Base-by-base conservation (phyloP, 2,329 filamentous ascomycete species). In the Hirsutella thompsonii region DNA sequence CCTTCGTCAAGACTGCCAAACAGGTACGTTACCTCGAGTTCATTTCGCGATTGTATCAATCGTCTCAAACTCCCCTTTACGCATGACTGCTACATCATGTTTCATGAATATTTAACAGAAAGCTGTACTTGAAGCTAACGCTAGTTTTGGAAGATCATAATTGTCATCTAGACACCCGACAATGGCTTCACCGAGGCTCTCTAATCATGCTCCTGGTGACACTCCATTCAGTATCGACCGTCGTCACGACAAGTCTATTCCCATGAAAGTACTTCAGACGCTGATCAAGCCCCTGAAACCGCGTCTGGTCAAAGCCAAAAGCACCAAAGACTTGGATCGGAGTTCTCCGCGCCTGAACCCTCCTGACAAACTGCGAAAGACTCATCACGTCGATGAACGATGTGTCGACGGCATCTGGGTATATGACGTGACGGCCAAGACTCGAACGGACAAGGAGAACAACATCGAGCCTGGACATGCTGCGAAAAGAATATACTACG, bases 401-500 rank as follows among this genome's bases (percentile, higher is more conserved):
- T 19, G 46, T 0, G 39, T 58, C 1, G 49, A 55, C 4, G 49
- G 42, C 0, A 33, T 58, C 0, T 58, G 55, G 55, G 45, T 49
- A 0, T 58, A 58, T 28, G 49, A 57, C 3, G 9, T 52, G 19
- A 47, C 29, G 1, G 14, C 30, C 0, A 49, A 43, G 28, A 11
- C 9, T 10, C 13, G 1, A 32, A 18, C 28, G 3, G 13, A 11
- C 21, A 37, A 37, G 8, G 16, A 34, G 30, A 32, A 8, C 13
- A 14, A 14, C 6, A 14, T 8, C 11, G 30, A 32, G 5, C 8
- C 5, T 14, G 30, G 13, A 16, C 6, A 32, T 6, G 6, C 11
- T 5, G 5, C 10, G 6, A 14, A 32, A 32, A 1, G 54, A 5
- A 52, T 79, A 20, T 68, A 72, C 44, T 78, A 76, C 44, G 75